Base-by-base conservation (phyloP, 2,329 filamentous ascomycete genomes). In the Aspergillus japonicus region DNA sequence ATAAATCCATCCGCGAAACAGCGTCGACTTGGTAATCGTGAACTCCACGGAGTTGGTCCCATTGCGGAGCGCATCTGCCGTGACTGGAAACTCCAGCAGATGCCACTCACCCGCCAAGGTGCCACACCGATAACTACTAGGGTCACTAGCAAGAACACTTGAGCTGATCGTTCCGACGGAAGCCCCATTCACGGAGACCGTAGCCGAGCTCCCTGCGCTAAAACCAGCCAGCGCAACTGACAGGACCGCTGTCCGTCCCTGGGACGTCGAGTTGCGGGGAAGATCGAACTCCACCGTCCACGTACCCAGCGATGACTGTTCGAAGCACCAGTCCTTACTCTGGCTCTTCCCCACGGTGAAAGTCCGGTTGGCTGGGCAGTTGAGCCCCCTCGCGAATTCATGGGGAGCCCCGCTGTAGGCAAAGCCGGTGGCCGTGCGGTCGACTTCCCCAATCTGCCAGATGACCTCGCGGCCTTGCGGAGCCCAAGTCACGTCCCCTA, bases 401-500 rank as follows among this genome's bases (percentile, higher is more conserved):
- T 78, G 75, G 1, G 79, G 78, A 7, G 75, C 71, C 1, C 78
- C 78, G 8, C 78, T 78, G 47, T 77, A 71, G 51, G 71, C 66
- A 62, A 83, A 83, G 5, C 79, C 80, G 5, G 77, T 66, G 5
- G 76, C 74, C 48, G 76, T 79, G 55, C 80, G 79, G 62, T 83
- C 81, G 19, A 83, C 77, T 19, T 74, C 76, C 24, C 81, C 81
- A 33, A 83, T 72, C 59, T 81, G 81, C 71, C 82, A 84, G 50
- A 84, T 76, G 42, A 71, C 71, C 44, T 74, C 76, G 21, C 73
- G 71, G 0, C 61, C 59, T 0, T 77, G 75, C 2, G 79, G 69
- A 0, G 63, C 64, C 82, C 81, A 83, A 2, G 60, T 69, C 4
- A 82, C 62, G 1, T 67, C 69, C 2, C 77, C 75, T 1, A 82